A percentile compares a stretch with the other conserved stretches of the same genome.
phyloP scores from a whole-genome alignment of 1,284 basidiomycete genomes.

The Leccinum laetum region DNA sequence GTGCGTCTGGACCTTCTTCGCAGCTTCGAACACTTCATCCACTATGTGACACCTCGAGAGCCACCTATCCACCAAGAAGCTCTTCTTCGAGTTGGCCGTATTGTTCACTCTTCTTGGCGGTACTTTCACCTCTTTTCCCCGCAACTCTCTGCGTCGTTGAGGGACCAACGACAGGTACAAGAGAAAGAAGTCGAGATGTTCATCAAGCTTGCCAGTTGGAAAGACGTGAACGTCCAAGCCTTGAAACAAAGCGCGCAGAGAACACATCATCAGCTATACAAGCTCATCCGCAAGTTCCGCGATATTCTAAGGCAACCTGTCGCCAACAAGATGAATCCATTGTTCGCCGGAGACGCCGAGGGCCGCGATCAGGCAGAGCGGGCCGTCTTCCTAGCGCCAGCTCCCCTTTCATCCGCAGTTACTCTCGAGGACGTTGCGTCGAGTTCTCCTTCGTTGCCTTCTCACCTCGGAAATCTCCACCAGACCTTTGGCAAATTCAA shows the following conservation, averaged over 20 bases:
- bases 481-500: conserved; percentile 56
- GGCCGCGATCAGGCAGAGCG: conserved; percentile 15
- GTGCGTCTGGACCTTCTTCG: conserved; percentile 70
- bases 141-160: conserved; percentile 52
- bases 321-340: conserved; percentile 33
- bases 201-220: conserved; percentile 98
- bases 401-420: conserved; percentile 3
- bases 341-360: conserved; percentile 37
- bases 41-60: conserved; percentile 18
- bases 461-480: conserved; percentile 23
- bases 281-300: conserved; percentile 91
- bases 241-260: conserved; percentile 90
- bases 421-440: conserved; percentile 8
- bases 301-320: conserved; percentile 70
- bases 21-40: conserved; percentile 64
- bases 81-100: conserved; percentile 50
- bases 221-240: conserved; percentile 95
- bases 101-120: conserved; percentile 67
- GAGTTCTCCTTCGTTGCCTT: conserved; percentile 12
- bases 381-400: conserved; percentile 9
- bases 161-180: conserved; percentile 58
- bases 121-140: conserved; percentile 71
- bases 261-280: conserved; percentile 93
- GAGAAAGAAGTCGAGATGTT: conserved; percentile 86
- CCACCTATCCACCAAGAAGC: conserved; percentile 28